Evolutionary conservation across 2,329 filamentous ascomycete genomes (phyloP), one percentile per base, ranked within the genome.

Genomic region (Phyllachora maydis): DNA sequence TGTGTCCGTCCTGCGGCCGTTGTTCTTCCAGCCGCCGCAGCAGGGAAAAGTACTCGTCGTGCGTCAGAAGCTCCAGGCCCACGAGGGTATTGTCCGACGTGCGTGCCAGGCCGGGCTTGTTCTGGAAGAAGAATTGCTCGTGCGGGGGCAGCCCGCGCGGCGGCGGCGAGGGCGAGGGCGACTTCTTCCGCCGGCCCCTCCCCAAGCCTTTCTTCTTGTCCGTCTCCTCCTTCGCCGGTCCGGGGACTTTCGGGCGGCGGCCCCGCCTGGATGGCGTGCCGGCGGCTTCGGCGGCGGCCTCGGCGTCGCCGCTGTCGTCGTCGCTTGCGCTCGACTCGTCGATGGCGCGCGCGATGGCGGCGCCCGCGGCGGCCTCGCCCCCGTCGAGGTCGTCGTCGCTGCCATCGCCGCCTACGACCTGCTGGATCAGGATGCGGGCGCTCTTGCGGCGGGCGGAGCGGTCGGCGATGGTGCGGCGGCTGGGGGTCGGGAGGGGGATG

Each of bases 51-150:
- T 88, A 98, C 41, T 93, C 81, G 27, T 95, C 83, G 39, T 93
- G 83, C 2, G 77, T 82, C 27, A 95, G 66, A 8, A 92, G 55
- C 4, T 66, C 56, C 16, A 90, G 54, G 4, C 73, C 69, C 1
- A 73, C 61, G 4, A 95, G 56, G 0, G 69, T 91, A 33, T 88
- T 88, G 41, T 78, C 75, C 2, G 83, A 93, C 0, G 85, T 92
- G 46, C 83, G 83, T 21, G 67, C 58, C 4, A 69, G 63, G 3
- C 79, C 82, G 0, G 78, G 70, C 22, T 79, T 72, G 42, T 91
- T 93, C 40, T 95, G 79, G 40, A 74, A 78, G 45, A 98, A 95
- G 52, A 90, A 98, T 34, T 76, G 65, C 45, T 95, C 88, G 40
- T 93, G 79, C 0, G 83, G 60, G 4, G 83, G 77, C 3, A 95